Evolutionary conservation across 345 rosid species (phyloP), one percentile per base, ranked within the genome.

Genomic region (Eucalyptus virginea): DNA sequence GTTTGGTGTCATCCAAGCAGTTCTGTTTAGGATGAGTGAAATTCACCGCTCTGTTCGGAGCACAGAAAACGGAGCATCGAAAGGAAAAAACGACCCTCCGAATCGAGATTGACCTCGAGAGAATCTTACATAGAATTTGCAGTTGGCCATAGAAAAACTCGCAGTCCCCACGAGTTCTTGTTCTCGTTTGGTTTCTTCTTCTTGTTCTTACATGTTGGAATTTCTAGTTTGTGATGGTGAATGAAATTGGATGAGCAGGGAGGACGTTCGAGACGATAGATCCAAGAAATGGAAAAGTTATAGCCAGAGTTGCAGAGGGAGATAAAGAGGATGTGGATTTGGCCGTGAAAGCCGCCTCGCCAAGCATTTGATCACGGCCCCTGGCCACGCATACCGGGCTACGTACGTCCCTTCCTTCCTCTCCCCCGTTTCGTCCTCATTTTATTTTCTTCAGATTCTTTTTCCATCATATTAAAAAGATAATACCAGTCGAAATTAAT

Each of bases 271-370:
- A 95, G 90, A 94, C 96, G 18, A 91, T 93, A 44, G 96, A 95
- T 87, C 96, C 97, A 8, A 91, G 96, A n/a, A 94, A 90, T 12
- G 96, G 93, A 60, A 91, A 92, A 69, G 92, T 92, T 88, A 93
- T 91, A 8, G 93, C 93, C 10, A 89, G 80, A 24, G 42, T 95
- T 30, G 94, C 96, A 3, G 95, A 91, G 91, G 97, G 96, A 67
- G 95, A 93, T n/a, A 89, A 92, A 89, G 97, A 89, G 67, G 97
- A 95, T 86, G 89, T 95, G 34, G 95, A 95, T 58, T 87, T 92
- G 90, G 96, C 97, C 7, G 97, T 95, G 52, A 92, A 91, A 45
- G 97, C 95, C 19, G 97, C 97, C 26, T n/a, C 96, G 96, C 77
- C 89, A 91, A 9, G 97, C 96, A 50, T 95, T 94, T 85, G 96